phyloP scores from a whole-genome alignment of 352 stramenopile species.

The Plasmopara halstedii region DNA sequence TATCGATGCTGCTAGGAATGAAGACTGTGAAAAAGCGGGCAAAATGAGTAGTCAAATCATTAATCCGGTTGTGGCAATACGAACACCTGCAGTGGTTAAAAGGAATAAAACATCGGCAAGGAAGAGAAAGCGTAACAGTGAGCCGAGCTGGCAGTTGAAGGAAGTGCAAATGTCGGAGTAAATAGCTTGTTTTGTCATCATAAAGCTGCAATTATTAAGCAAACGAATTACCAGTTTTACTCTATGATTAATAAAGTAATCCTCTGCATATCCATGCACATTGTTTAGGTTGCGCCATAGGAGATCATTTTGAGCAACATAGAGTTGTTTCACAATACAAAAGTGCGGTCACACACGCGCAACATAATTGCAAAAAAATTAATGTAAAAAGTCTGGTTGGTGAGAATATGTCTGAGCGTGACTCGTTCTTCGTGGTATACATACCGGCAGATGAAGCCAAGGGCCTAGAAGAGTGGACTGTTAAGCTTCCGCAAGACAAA shows the following conservation, averaged over 20 bases:
- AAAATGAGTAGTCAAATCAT: constrained; percentile 12
- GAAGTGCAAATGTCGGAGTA: not conserved
- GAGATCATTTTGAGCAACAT: not conserved
- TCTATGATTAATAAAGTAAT: no score
- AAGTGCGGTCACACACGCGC: not conserved
- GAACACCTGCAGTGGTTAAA: constrained; percentile 1
- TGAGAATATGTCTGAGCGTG: constrained; percentile 31
- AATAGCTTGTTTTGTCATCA: not conserved
- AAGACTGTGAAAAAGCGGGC: constrained; percentile 3
- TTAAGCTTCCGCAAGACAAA: constrained; percentile 67
- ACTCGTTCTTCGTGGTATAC: constrained; percentile 70
- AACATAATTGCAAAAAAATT: not conserved
- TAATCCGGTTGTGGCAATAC: constrained; percentile 3
- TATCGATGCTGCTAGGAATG: constrained; percentile 1
- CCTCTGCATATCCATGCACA: not conserved
- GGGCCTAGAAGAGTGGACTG: constrained; percentile 62
- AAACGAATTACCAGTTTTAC: no score
- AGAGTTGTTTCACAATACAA: no score
- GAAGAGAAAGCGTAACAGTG: constrained; percentile 15
- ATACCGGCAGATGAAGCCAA: constrained; percentile 46
- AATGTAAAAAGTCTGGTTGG: constrained; percentile 36
- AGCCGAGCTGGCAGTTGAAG: not conserved
- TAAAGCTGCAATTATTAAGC: not conserved
- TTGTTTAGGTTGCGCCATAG: not conserved
- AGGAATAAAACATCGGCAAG: not conserved